Conservation (phyloP, 495 filamentous ascomycete genomes). For the Annulohypoxylon bovei region DNA sequence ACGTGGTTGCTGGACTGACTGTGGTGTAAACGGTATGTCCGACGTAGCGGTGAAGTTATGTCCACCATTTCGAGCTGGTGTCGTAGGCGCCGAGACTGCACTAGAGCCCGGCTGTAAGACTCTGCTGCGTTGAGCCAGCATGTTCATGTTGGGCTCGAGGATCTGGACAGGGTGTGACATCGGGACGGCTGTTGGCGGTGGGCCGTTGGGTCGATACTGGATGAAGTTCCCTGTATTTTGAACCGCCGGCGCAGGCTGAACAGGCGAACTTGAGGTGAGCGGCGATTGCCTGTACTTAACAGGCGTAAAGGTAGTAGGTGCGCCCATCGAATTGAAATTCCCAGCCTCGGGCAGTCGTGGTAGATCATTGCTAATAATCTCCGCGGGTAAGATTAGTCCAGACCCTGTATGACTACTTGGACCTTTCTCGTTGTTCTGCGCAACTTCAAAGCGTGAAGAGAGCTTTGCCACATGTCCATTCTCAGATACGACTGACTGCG, state of each 20-base stretch:
- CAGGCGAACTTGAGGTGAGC: slow-evolving; percentile 31
- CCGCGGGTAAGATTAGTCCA: slow-evolving; percentile 1
- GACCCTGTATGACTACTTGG: slow-evolving; percentile 14
- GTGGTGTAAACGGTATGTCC: slow-evolving; percentile 49
- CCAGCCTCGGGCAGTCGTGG: slow-evolving; percentile 21
- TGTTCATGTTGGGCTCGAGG: slow-evolving; percentile 47
- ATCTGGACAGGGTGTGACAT: slow-evolving; percentile 48
- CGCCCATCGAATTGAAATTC: background rate
- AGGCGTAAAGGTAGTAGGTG: slow-evolving; percentile 34
- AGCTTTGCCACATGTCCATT: background rate
- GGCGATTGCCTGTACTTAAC: slow-evolving; percentile 18
- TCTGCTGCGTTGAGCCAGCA: slow-evolving; percentile 3
- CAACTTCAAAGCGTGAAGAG: background rate
- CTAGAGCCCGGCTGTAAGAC: background rate
- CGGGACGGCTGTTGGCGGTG: slow-evolving; percentile 30
- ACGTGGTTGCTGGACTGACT: slow-evolving; percentile 13
- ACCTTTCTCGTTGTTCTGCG: background rate
- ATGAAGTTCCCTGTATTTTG: slow-evolving; percentile 39
- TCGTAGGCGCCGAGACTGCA: slow-evolving; percentile 36
- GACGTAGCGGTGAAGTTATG: slow-evolving; percentile 49
- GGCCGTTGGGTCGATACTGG: slow-evolving; percentile 53
- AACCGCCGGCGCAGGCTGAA: slow-evolving; percentile 9
- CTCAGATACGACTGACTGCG: slow-evolving; percentile 9
- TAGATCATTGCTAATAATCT: background rate
- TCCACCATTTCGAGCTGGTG: slow-evolving; percentile 40